Evolutionary conservation across 129 eudicot genomes (phyloP), one percentile per base, ranked within the genome.

Genomic region (Lactuca sativa): DNA sequence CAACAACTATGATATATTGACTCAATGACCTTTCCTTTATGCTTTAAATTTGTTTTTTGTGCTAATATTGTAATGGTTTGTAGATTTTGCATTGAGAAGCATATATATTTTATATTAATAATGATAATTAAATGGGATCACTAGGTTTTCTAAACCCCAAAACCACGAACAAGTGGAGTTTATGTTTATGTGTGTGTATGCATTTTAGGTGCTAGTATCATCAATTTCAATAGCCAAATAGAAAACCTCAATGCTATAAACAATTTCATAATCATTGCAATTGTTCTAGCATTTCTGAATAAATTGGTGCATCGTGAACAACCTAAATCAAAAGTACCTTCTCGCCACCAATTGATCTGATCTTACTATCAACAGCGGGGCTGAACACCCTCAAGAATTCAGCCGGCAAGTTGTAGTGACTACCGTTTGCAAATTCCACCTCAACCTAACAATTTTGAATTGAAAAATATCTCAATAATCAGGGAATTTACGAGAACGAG

Each of bases 281-380:
- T 38, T 3, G n/a, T n/a, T n/a, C n/a, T n/a, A n/a, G n/a, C n/a
- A n/a, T n/a, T n/a, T n/a, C n/a, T n/a, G n/a, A n/a, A n/a, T n/a
- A n/a, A n/a, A n/a, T n/a, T n/a, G n/a, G n/a, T n/a, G n/a, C n/a
- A n/a, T 25, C 30, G 15, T 34, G 18, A 38, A 34, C 14, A 15
- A 41, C 15, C 44, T 4, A 64, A 7, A 12, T 62, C 10, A 32
- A 56, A 37, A n/a, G 18, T 66, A 78, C 82, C 82, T 78, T 78
- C 66, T 78, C 74, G 53, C 82, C 78, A 52, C 70, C 82, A 59
- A 72, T 43, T 16, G 82, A 78, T 72, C 82, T 66, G 57, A 78
- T 72, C 63, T 78, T 78, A 59, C 82, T 78, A 55, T 78, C 82
- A 59, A 68, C 78, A 72, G 82, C 74, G 66, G 82, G 82, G 63